Conservation (phyloP, 139 green algal genomes). For the Chlamydomonas applanata region DNA sequence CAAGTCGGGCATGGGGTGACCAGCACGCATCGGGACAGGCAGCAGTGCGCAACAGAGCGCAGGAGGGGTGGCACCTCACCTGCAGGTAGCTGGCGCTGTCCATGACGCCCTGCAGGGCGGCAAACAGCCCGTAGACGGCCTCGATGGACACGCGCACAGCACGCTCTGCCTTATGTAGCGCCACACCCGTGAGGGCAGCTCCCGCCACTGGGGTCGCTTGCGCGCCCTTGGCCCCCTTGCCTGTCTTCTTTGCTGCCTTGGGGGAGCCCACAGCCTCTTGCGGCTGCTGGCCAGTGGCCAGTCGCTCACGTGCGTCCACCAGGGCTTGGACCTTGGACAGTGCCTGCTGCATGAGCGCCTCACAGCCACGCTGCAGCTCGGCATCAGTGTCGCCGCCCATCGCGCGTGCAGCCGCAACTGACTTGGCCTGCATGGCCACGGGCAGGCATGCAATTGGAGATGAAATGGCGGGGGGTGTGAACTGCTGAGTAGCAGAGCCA, state of each 20-base stretch:
- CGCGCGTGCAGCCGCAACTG: neutral
- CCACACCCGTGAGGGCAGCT: too few species aligned
- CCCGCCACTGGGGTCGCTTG: neutral
- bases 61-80: slow-evolving; percentile 16
- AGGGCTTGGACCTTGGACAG: neutral
- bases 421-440: slow-evolving; percentile 19
- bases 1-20: too few species aligned
- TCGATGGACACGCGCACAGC: slow-evolving; percentile 28
- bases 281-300: neutral
- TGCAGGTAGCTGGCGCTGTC: slow-evolving; percentile 46
- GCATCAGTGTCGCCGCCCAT: slow-evolving; percentile 9
- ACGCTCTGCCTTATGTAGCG: neutral
- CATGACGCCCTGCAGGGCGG: slow-evolving; percentile 54
- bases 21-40: too few species aligned
- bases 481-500: too few species aligned
- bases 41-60: too few species aligned
- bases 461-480: too few species aligned
- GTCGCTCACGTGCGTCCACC: neutral
- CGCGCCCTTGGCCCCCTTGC: slow-evolving; percentile 11
- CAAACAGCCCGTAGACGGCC: slow-evolving; percentile 49
- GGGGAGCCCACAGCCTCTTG: neutral
- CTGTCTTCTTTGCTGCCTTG: neutral
- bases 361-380: slow-evolving; percentile 15
- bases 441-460: neutral
- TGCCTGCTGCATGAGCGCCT: slow-evolving; percentile 11